Percentiles rank a stretch among this genome's conserved stretches.
These are phyloP conservation scores for Taiwanofungus camphoratus DNA, from an alignment of 1,284 basidiomycete genomes.

Conservation along the genomic window DNA sequence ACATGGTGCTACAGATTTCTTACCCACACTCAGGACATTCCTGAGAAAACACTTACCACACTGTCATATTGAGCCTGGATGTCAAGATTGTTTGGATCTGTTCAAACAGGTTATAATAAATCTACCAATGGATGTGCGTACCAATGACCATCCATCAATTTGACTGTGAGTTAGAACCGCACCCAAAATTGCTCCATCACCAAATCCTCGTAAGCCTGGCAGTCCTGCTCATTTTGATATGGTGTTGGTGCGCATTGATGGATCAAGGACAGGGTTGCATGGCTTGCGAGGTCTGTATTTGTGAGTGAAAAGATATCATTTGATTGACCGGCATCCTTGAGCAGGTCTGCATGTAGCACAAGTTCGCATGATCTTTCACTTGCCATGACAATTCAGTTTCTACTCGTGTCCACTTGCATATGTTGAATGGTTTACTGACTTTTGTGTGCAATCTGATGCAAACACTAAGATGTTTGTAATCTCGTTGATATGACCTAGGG, in stretches of 20 bases:
- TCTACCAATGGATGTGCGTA: neutral
- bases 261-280: too few relatives aligned
- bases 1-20: constrained; percentile 23
- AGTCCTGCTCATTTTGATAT: neutral
- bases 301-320: too few relatives aligned
- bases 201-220: neutral
- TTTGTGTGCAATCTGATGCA: constrained; percentile 12
- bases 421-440: constrained; percentile 23
- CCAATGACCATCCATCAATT: neutral
- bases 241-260: neutral
- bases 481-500: too few relatives aligned
- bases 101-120: neutral
- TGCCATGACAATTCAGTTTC: neutral
- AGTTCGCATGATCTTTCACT: constrained; percentile 3
- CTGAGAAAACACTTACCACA: neutral
- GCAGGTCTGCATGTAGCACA: constrained; percentile 1
- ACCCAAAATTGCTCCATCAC: neutral
- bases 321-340: neutral
- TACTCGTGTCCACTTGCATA: constrained; percentile 16
- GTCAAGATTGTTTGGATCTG: neutral
- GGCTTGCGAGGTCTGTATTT: too few relatives aligned
- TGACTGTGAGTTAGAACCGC: neutral
- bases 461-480: constrained; percentile 19
- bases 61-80: neutral
- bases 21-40: constrained; percentile 20